Evolutionary conservation across 176 grass and related monocot species (phyloP).

Genomic region (Metroxylon sagu): DNA sequence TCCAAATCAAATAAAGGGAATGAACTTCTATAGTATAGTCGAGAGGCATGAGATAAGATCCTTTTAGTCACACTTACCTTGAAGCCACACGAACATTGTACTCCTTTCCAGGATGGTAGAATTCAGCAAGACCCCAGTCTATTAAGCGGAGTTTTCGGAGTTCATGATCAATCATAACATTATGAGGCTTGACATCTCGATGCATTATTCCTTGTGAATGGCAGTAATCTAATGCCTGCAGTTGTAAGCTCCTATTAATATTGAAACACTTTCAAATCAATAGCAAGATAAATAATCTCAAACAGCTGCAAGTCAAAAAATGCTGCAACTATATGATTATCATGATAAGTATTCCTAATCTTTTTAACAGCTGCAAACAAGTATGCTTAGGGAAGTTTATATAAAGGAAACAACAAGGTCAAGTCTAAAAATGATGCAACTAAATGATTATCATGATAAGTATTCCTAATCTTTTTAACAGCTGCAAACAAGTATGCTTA

Average conservation of each 20-base stretch:
- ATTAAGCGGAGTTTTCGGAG: constrained; percentile 63
- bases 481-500: too few relatives aligned
- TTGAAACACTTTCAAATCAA: not conserved
- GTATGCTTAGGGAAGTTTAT: too few relatives aligned
- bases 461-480: too few relatives aligned
- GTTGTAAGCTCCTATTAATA: constrained; percentile 3
- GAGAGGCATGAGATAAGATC: not conserved
- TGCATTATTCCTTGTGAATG: constrained; percentile 86
- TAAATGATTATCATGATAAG: too few relatives aligned
- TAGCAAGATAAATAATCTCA: constrained; percentile 4
- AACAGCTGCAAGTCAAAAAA: not conserved
- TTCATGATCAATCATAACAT: constrained; percentile 80
- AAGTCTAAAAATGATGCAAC: too few relatives aligned
- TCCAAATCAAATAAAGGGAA: too few relatives aligned
- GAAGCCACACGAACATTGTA: constrained; percentile 80
- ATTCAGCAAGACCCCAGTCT: constrained; percentile 76
- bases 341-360: too few relatives aligned
- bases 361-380: too few relatives aligned
- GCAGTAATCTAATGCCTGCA: constrained; percentile 62
- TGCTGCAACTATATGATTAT: too few relatives aligned
- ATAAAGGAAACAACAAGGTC: too few relatives aligned
- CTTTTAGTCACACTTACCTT: constrained; percentile 35
- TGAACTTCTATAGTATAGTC: too few relatives aligned
- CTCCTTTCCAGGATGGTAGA: constrained; percentile 62
- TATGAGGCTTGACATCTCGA: constrained; percentile 74